Evolutionary conservation across 2,329 filamentous ascomycete species (phyloP).

Genomic region (Paracoccidioides brasiliensis): DNA sequence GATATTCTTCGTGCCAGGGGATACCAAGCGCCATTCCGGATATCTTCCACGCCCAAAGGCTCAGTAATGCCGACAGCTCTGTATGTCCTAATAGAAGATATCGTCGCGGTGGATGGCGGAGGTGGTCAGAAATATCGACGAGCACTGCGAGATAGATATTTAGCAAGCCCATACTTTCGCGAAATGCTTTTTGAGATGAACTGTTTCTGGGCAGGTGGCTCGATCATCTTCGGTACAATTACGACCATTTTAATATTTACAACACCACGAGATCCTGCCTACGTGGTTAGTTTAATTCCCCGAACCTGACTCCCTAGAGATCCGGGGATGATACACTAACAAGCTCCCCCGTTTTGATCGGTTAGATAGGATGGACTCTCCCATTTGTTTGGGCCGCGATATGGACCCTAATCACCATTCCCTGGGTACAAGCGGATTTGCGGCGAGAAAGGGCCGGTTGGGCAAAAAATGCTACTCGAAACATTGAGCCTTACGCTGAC

Average conservation of each 20-base stretch:
- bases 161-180: conserved; percentile 42
- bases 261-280: conserved; percentile 36
- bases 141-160: conserved; percentile 39
- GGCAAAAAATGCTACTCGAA: conserved; percentile 22
- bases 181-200: conserved; percentile 42
- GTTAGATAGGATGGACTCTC: conserved; percentile 30
- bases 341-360: neutral
- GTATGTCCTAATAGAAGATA: conserved; percentile 55
- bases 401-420: conserved; percentile 34
- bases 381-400: conserved; percentile 31
- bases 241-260: conserved; percentile 39
- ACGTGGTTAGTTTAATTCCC: conserved; percentile 24
- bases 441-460: conserved; percentile 33
- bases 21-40: conserved; percentile 45
- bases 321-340: neutral
- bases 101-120: conserved; percentile 53
- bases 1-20: conserved; percentile 30
- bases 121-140: conserved; percentile 43
- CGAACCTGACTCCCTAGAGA: no score
- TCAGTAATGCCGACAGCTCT: conserved; percentile 45
- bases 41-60: conserved; percentile 51
- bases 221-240: conserved; percentile 34
- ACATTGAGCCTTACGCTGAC: conserved; percentile 26
- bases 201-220: conserved; percentile 44
- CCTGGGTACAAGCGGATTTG: conserved; percentile 34